A percentile compares a stretch with the other conserved stretches of the same genome.
phyloP scores from a whole-genome alignment of 2,329 filamentous ascomycete genomes.

The Verruconis gallopava region DNA sequence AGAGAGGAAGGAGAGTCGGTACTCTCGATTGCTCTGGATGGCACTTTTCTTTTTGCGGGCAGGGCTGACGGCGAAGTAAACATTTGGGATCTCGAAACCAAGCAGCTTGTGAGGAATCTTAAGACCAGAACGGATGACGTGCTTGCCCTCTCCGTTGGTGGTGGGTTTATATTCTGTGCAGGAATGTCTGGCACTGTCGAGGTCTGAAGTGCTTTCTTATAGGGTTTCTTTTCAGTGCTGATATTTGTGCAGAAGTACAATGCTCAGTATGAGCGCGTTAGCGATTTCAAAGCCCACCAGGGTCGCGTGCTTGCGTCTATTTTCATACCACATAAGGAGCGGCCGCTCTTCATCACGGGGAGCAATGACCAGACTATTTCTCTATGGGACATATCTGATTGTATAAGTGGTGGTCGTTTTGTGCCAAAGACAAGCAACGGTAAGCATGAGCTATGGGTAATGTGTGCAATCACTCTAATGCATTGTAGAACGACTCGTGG shows the following conservation, averaged over 20 bases:
- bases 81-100: conserved; percentile 92
- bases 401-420: conserved; percentile 26
- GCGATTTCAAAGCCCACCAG: conserved; percentile 69
- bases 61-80: conserved; percentile 80
- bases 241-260: conserved; percentile 51
- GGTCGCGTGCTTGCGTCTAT: conserved; percentile 81
- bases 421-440: conserved; percentile 41
- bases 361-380: conserved; percentile 84
- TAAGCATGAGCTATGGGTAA: conserved; percentile 19
- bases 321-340: conserved; percentile 53
- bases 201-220: conserved; percentile 37
- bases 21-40: conserved; percentile 73
- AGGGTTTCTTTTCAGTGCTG: no score
- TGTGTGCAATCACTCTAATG: not conserved
- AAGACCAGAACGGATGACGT: conserved; percentile 71
- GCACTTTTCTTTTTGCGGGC: conserved; percentile 84
- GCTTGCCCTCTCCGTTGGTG: conserved; percentile 73
- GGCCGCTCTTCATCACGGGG: conserved; percentile 83
- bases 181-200: conserved; percentile 80
- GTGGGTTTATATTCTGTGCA: conserved; percentile 74
- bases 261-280: conserved; percentile 69
- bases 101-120: conserved; percentile 77
- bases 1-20: conserved; percentile 46
- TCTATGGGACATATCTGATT: conserved; percentile 67
- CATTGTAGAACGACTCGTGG: conserved; percentile 44